A percentile compares a stretch with the other conserved stretches of the same genome.
These are phyloP conservation scores for Penicillium silybi DNA, from an alignment of 495 filamentous ascomycete species.

Conservation along the genomic window DNA sequence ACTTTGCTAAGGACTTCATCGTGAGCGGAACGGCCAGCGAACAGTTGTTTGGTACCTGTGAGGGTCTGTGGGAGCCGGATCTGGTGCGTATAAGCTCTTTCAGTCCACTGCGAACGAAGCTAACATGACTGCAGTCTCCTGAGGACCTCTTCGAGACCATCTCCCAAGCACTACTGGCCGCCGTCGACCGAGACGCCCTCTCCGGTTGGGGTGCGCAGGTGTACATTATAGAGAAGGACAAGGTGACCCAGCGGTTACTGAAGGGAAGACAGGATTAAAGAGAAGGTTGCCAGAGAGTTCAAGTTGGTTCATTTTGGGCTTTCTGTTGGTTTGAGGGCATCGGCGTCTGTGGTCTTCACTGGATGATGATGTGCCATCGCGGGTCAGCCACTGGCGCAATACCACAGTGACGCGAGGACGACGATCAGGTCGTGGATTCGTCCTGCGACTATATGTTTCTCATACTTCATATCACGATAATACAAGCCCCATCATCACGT, in stretches of 20 bases:
- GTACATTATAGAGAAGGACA: constrained; percentile 99
- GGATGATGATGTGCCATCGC: constrained; percentile 25
- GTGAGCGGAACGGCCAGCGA: constrained; percentile 93
- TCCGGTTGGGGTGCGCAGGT: constrained; percentile 98
- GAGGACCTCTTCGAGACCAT: constrained; percentile 98
- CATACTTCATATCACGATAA: constrained; percentile 27
- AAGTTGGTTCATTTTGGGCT: constrained; percentile 23
- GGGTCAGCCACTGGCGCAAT: constrained; percentile 16
- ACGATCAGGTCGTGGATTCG: constrained; percentile 7
- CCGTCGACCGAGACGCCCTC: constrained; percentile 91
- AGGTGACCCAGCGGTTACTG: constrained; percentile 95
- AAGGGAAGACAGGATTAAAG: constrained; percentile 78
- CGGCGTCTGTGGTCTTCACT: constrained; percentile 31
- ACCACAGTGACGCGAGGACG: constrained; percentile 14
- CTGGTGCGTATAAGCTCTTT: constrained; percentile 54
- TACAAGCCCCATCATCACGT: constrained; percentile 25
- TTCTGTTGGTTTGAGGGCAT: constrained; percentile 25
- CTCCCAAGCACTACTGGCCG: constrained; percentile 93
- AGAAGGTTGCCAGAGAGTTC: constrained; percentile 4
- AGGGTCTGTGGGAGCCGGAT: constrained; percentile 96
- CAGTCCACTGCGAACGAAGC: neutral
- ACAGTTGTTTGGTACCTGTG: constrained; percentile 97
- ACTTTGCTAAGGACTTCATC: constrained; percentile 99
- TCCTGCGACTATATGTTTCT: constrained; percentile 20
- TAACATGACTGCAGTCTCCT: constrained; percentile 57